Conservation (phyloP, 1,139 yeast species). For the Wickerhamomyces sp. region DNA sequence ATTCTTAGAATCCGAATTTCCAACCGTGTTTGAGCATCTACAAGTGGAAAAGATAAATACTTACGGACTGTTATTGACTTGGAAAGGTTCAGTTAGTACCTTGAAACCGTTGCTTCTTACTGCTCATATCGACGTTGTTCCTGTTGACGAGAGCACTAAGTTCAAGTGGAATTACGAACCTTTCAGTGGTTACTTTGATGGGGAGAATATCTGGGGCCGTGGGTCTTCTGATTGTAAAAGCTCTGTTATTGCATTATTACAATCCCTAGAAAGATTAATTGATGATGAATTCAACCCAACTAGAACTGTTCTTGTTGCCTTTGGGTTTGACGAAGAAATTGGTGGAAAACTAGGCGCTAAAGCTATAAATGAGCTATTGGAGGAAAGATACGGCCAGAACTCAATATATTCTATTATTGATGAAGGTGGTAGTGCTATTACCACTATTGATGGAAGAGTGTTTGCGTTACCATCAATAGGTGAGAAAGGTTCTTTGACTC, state of each 20-base stretch:
- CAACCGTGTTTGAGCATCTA: conserved; percentile 43
- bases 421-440: conserved; percentile 49
- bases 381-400: conserved; percentile 49
- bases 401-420: conserved; percentile 56
- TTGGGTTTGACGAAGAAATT: conserved; percentile 74
- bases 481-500: conserved; percentile 63
- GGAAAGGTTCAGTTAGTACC: conserved; percentile 52
- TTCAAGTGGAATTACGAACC: conserved; percentile 65
- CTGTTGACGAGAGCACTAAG: conserved; percentile 57
- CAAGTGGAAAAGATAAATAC: conserved; percentile 48
- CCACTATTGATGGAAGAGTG: conserved; percentile 38
- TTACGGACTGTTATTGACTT: conserved; percentile 60
- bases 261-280: conserved; percentile 51
- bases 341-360: conserved; percentile 58
- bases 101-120: conserved; percentile 64
- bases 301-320: conserved; percentile 54
- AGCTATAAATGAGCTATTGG: conserved; percentile 37
- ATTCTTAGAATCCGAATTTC: conserved; percentile 52
- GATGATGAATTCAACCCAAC: conserved; percentile 43
- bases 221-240: conserved; percentile 65
- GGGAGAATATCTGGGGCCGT: conserved; percentile 54
- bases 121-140: conserved; percentile 83
- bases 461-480: conserved; percentile 58
- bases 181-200: conserved; percentile 62
- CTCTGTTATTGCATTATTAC: conserved; percentile 49